phyloP scores from a whole-genome alignment of 441 rosid genomes.

The Syzygium syzygioides region DNA sequence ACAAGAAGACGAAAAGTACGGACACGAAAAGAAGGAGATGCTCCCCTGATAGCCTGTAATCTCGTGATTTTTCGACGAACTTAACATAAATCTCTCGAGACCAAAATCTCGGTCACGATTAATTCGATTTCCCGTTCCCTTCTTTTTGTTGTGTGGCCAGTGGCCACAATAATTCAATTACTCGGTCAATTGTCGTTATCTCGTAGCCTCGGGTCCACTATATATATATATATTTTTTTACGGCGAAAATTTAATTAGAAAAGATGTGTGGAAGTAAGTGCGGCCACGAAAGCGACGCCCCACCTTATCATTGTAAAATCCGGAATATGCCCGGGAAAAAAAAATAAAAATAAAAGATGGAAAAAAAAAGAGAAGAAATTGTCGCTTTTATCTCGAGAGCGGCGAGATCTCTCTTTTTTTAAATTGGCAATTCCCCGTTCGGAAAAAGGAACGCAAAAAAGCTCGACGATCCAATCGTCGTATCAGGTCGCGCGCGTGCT shows the following conservation, averaged over 20 bases:
- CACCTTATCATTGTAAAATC: neutral
- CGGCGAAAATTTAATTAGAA: neutral
- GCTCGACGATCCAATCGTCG: neutral
- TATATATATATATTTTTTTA: neutral
- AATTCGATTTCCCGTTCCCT: neutral
- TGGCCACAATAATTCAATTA: neutral
- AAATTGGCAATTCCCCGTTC: neutral
- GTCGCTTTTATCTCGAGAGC: neutral
- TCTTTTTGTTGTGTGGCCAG: too few relatives aligned
- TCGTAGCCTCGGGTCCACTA: neutral
- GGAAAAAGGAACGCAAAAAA: neutral
- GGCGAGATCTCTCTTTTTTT: neutral
- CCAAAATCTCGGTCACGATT: neutral
- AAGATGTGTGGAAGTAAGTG: neutral
- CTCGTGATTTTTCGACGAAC: neutral
- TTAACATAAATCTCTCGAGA: neutral
- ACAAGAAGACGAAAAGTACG: neutral
- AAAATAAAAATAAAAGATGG: neutral
- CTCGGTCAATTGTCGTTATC: neutral
- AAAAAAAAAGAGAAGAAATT: neutral
- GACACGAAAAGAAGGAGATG: neutral
- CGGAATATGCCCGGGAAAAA: neutral
- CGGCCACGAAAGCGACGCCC: neutral
- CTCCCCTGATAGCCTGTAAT: neutral
- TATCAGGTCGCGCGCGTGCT: neutral